Evolutionary conservation across 805 yeast genomes (phyloP).

Genomic region (Candida montana): DNA sequence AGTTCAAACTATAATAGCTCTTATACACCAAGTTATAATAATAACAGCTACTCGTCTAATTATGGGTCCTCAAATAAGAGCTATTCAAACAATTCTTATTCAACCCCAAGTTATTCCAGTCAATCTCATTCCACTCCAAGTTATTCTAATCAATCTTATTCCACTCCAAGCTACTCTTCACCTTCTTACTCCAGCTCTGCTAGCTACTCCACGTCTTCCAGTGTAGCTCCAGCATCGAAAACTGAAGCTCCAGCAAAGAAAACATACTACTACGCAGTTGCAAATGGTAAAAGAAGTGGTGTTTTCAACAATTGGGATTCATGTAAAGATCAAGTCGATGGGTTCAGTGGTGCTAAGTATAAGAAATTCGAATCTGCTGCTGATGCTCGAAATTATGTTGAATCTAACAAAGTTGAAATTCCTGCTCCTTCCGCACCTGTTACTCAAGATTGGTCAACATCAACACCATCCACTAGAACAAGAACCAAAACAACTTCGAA

Average conservation of each 20-base stretch:
- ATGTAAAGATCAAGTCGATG: slow-evolving; percentile 45
- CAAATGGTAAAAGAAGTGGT: slow-evolving; percentile 48
- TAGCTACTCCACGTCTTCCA: slow-evolving; percentile 6
- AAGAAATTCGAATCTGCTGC: slow-evolving; percentile 36
- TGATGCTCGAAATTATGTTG: slow-evolving; percentile 47
- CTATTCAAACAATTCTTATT: too few species aligned
- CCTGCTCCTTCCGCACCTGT: too few species aligned
- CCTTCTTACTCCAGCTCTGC: slow-evolving; percentile 4
- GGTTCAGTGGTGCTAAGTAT: slow-evolving; percentile 30
- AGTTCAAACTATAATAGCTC: too few species aligned
- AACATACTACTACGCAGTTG: slow-evolving; percentile 45
- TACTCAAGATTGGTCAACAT: too few species aligned
- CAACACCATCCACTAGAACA: too few species aligned
- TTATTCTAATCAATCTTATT: neutral
- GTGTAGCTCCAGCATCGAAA: neutral
- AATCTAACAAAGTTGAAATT: neutral
- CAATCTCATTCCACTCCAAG: too few species aligned
- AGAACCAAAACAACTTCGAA: too few species aligned
- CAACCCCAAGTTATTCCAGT: too few species aligned
- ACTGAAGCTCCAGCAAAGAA: slow-evolving; percentile 1
- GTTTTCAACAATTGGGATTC: slow-evolving; percentile 56
- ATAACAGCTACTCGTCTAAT: neutral
- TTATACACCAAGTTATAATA: too few species aligned
- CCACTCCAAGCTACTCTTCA: slow-evolving; percentile 2
- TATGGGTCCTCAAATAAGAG: neutral